Evolutionary conservation across 176 grass and related monocot genomes (phyloP), one percentile per base, ranked within the genome.

Genomic region (Dendrocalamus sinicus): DNA sequence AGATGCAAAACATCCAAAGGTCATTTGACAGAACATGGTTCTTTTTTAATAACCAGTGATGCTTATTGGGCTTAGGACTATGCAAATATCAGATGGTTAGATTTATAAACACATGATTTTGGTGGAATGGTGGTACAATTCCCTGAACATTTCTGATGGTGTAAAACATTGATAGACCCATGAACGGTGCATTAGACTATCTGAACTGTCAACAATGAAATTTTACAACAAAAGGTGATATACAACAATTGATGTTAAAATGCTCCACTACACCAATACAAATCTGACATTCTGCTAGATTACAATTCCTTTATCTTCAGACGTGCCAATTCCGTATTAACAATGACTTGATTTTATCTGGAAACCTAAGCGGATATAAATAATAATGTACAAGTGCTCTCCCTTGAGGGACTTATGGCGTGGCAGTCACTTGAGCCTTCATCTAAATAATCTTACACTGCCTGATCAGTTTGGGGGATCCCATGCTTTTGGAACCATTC

Each of bases 401-500:
- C 77, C 81, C 54, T 60, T 41, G 65, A 28, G 77, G 85, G 81
- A 47, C 50, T 75, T 81, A 46, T 70, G 77, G 76, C 14, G 17
- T 59, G 37, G 46, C 73, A 85, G 75, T 68, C 85, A 80, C 50
- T 91, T 75, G 43, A 87, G 77, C 85, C 85, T 87, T 80, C 61
- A 64, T 81, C 77, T 66, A 72, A 91, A 85, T 47, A 88, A 71
- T 81, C 64, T 90, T 86, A 95, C 13, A 79, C 55, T 43, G 76
- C 73, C 73, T 86, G 64, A 75, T 92, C 75, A 82, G 84, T 89
- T 78, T 70, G 85, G 41, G 94, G 94, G 50, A 99, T 94, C 22
- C 94, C 97, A 82, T 96, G 94, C 61, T 91, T 95, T 73, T 92
- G 87, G 75, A 99, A 99, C 97, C 97, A 99, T 90, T 99, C 94